Evolutionary conservation across 345 rosid species (phyloP), one percentile per base, ranked within the genome.

Genomic region (Gossypioides kirkii): DNA sequence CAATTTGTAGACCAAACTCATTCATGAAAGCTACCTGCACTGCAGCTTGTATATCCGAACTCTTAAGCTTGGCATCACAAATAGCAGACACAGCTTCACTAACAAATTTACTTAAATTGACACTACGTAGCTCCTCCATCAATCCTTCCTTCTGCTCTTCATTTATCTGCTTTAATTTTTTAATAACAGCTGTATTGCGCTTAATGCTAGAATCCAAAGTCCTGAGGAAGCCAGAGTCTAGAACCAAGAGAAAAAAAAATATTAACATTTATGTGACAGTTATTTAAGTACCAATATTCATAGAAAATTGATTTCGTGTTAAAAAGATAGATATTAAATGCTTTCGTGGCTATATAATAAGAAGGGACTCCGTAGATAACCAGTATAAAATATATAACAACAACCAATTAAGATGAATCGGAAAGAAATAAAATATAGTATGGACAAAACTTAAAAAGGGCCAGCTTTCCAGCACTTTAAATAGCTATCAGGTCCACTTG

Each of bases 31-130:
- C 59, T 76, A 91, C 98, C 96, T 96, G 98, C 76, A 87, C 92
- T 58, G 97, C 98, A 49, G 98, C 96, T 81, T 87, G 99, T 76
- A 93, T 90, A 79, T 96, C 99, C 10, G 96, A 86, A 81, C 87
- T 82, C 84, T 85, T 90, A 77, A 90, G 98, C 83, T 93, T 95
- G 73, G 97, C 98, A 75, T 96, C 99, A 86, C 97, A 96, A 70
- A 58, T 58, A 58, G 61, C 61, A 58, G 61, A 23, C 17, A 58
- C 61, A 58, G 61, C 61, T 58, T 58, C 98, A 78, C 96, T 92
- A 38, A 95, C 99, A 73, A 93, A 92, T 84, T 92, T 95, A 82
- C 98, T 91, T 47, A 93, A 87, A 65, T 95, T 93, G 22, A 93
- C 93, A 82, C 82, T 76, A 52, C 90, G 83, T 76, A 95, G 76